Base-by-base conservation (phyloP, 2,329 filamentous ascomycete species). In the Coniella lustricola region DNA sequence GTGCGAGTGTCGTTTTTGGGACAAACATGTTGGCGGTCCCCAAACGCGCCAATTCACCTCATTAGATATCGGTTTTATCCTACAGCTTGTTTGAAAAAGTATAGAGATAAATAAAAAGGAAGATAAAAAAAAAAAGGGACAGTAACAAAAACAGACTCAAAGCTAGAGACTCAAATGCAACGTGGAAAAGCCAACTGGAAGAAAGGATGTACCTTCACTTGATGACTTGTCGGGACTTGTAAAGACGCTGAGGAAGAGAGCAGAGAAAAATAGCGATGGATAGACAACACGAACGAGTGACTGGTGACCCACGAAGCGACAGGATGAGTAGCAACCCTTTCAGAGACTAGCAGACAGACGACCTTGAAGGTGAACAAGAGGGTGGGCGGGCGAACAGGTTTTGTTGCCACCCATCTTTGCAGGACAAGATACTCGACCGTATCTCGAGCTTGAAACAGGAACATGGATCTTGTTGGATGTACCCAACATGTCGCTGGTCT, bases 21-120 rank as follows among this genome's bases (percentile, higher is more conserved):
- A 45, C 41, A 38, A 51, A 51, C 51, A 53, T 53, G 35, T 50
- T 53, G 51, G 40, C 43, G 22, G 51, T 44, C 51, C 47, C 51
- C 36, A n/a, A 36, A 17, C 44, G 35, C 25, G 25, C 21, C 44
- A 44, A 48, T 21, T 40, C 18, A 36, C 42, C 44, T 29, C 51
- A 53, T 53, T 35, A 34, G 44, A 44, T 32, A 16, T 49, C 8
- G 44, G 22, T 10, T 1, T 37, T 21, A 36, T 7, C 3, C 36
- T 14, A 34, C 12, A 20, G 16, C 22, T 13, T 3, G 13, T 22
- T 18, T n/a, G 22, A 10, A 2, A n/a, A 3, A n/a, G 7, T 22
- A 29, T 22, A 7, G 18, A 29, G 3, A n/a, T n/a, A 7, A 39
- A 7, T 5, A 25, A 8, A 25, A 13, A 12, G 29, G 17, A 22